Percentiles rank a stretch among this genome's conserved stretches.
Conservation (phyloP, 768 basidiomycete species). For the Tricholoma flavovirens region DNA sequence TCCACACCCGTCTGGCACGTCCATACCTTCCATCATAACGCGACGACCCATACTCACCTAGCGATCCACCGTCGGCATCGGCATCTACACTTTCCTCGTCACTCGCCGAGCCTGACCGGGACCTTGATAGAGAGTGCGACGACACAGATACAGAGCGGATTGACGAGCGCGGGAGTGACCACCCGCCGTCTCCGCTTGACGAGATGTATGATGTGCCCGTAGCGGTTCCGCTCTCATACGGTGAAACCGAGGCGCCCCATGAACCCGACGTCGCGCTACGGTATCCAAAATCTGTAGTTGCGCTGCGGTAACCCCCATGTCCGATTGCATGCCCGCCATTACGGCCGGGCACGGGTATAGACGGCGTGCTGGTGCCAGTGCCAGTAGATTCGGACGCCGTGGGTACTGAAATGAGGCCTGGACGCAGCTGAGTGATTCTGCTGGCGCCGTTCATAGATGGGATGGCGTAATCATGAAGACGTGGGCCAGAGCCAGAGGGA, state of each 20-base stretch:
- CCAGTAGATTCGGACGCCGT: constrained; percentile 15
- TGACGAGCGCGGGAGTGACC: constrained; percentile 54
- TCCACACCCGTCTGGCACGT: constrained; percentile 25
- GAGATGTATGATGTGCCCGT: constrained; percentile 8
- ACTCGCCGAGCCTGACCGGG: constrained; percentile 28
- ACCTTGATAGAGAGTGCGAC: constrained; percentile 25
- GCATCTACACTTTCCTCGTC: constrained; percentile 27
- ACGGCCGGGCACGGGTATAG: constrained; percentile 32
- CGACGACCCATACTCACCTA: constrained; percentile 10
- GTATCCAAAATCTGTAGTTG: constrained; percentile 18
- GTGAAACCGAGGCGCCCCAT: constrained; percentile 25
- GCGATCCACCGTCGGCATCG: constrained; percentile 16
- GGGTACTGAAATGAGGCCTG: constrained; percentile 43
- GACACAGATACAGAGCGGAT: constrained; percentile 37
- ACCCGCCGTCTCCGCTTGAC: constrained; percentile 29
- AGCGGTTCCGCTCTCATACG: constrained; percentile 14
- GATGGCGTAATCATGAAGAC: constrained; percentile 61
- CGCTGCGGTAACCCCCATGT: constrained; percentile 19
- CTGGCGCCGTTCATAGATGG: constrained; percentile 29
- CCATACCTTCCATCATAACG: constrained; percentile 17
- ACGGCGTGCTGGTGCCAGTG: constrained; percentile 13
- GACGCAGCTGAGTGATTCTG: constrained; percentile 54
- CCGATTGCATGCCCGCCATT: constrained; percentile 4
- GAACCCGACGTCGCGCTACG: constrained; percentile 25
- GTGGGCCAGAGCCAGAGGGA: constrained; percentile 36